Percentiles rank a stretch among this genome's conserved stretches.
Conservation (phyloP, 2,329 filamentous ascomycete species). For the Fusarium ramigenum region DNA sequence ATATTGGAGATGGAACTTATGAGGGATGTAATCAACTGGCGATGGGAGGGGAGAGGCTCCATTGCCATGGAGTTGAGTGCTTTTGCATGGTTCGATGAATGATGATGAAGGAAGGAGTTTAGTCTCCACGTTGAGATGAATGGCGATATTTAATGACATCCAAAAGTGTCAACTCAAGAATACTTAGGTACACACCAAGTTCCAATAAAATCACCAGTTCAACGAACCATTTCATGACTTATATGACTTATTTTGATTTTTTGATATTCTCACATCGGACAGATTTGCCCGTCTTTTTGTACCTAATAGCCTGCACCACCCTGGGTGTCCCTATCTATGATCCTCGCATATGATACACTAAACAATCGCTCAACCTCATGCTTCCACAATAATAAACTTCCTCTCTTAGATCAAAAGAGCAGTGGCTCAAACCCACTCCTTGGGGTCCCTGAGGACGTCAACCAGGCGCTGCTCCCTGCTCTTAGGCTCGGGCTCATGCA, state of each 20-base stretch:
- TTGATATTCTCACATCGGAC: not conserved
- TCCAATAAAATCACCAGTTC: not conserved
- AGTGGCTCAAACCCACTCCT: conserved; percentile 69
- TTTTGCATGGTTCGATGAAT: conserved; percentile 10
- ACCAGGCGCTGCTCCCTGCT: conserved; percentile 83
- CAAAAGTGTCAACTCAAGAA: not conserved
- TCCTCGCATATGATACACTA: conserved; percentile 37
- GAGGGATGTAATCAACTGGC: conserved; percentile 59
- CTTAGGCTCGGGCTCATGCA: conserved; percentile 83
- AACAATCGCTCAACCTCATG: conserved; percentile 24
- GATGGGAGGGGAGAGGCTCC: conserved; percentile 48
- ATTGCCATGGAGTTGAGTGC: conserved; percentile 19
- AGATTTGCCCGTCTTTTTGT: conserved; percentile 12
- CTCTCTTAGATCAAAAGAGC: not conserved
- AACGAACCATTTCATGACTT: not conserved
- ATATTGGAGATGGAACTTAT: conserved; percentile 52
- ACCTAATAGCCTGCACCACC: conserved; percentile 23
- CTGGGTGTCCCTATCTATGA: conserved; percentile 32
- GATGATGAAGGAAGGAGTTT: not conserved
- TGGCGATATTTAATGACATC: not conserved
- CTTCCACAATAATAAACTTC: conserved; percentile 1
- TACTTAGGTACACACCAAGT: not conserved
- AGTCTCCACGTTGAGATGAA: conserved; percentile 7
- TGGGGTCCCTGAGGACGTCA: conserved; percentile 72
- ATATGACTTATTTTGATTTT: conserved; percentile 12